Evolutionary conservation across 331 rosid genomes (phyloP), one percentile per base, ranked within the genome.

Genomic region (Phaseolus coccineus): DNA sequence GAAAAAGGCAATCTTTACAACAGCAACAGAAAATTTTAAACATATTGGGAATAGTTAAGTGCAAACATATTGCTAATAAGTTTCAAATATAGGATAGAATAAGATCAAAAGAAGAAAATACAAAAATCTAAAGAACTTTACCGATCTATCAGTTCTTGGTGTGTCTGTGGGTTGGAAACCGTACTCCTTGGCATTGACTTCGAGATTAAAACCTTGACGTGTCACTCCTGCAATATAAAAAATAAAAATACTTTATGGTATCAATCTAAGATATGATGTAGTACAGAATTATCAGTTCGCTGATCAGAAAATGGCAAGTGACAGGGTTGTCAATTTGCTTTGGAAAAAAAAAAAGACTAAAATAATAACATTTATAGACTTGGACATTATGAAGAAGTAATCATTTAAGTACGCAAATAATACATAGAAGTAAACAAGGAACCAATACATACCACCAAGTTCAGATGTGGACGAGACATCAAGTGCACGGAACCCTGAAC

Each of bases 71-170:
- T 67, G 81, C 68, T 62, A 44, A 27, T 31, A 83, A 57, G 61
- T 24, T 58, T 61, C 74, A 58, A 48, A 71, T 80, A 52, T 13
- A 37, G 68, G 50, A 63, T 69, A 77, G 71, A 76, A 42, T 55
- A 52, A 28, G 24, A 33, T 31, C 37, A 37, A 35, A 46, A 27
- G 27, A 25, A 25, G 48, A 22, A 42, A 5, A 25, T 51, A 59
- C 16, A 69, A 44, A 73, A 56, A 10, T 72, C 47, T 83, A 2
- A 58, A 73, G 73, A 78, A 75, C 83, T 57, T 48, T 83, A 95
- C 99, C 64, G 96, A 95, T 95, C 99, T 91, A 86, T 95, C 98
- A 37, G 97, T 95, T 87, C 99, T 93, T 77, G 99, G 99, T 19
- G 97, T 95, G 80, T 91, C 91, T 9, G 96, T 92, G 81, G 98